Evolutionary conservation across 2,329 filamentous ascomycete species (phyloP).

Genomic region (Aspergillus pseudoterreus): DNA sequence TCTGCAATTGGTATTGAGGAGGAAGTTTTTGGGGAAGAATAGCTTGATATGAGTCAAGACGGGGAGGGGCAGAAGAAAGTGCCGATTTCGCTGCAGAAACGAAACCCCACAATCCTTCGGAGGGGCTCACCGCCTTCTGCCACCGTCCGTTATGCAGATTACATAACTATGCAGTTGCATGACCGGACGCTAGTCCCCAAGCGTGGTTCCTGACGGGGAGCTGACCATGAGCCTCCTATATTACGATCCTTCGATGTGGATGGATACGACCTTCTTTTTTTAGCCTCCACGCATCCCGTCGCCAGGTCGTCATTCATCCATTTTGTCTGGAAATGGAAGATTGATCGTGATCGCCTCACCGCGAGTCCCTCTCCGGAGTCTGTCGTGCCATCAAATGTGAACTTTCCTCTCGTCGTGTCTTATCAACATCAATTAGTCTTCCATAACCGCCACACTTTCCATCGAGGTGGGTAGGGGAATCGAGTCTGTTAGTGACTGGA

Average conservation of each 20-base stretch:
- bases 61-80: neutral
- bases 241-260: too few species aligned
- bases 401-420: neutral
- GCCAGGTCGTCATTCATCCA: neutral
- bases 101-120: neutral
- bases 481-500: neutral
- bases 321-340: neutral
- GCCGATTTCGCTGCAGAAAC: neutral
- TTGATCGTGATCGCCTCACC: neutral
- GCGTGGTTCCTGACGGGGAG: too few species aligned
- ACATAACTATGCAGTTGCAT: too few species aligned
- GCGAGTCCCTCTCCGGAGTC: neutral
- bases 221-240: too few species aligned
- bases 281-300: neutral
- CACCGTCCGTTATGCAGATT: neutral
- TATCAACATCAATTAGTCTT: neutral
- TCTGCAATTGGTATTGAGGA: slow-evolving; percentile 8
- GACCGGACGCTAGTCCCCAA: too few species aligned
- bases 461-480: neutral
- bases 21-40: neutral
- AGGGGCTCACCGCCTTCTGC: neutral
- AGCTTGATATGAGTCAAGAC: slow-evolving; percentile 3
- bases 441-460: neutral
- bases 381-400: neutral
- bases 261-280: neutral